phyloP scores from a whole-genome alignment of 2,329 filamentous ascomycete genomes.

The Cladosporium sp. region DNA sequence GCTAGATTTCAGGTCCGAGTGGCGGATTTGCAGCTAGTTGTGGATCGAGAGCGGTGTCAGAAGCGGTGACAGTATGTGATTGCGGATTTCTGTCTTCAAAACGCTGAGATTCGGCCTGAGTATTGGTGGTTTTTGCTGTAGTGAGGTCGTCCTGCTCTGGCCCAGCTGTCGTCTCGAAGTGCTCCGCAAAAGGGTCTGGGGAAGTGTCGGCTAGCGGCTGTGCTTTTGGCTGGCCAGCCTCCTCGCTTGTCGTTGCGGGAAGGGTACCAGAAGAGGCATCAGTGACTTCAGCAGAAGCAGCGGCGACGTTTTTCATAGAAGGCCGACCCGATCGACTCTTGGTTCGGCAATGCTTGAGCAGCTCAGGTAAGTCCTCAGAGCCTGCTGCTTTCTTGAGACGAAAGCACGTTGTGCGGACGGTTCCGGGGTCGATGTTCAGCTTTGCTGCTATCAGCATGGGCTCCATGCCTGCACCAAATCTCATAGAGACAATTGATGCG shows the following conservation, averaged over 20 bases:
- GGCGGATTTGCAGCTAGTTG: not conserved
- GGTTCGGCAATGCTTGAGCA: not conserved
- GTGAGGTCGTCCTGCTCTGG: not conserved
- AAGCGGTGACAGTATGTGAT: not conserved
- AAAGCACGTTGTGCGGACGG: not conserved
- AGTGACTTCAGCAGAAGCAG: not conserved
- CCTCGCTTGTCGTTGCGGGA: not conserved
- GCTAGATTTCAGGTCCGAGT: not conserved
- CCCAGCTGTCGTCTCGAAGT: slow-evolving; percentile 2
- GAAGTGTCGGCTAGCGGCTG: not conserved
- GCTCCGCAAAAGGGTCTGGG: not conserved
- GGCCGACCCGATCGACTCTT: not conserved
- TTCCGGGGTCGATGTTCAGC: not conserved
- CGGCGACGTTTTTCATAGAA: not conserved
- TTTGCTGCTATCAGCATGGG: not conserved
- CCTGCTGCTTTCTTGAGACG: not conserved
- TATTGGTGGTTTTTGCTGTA: not conserved
- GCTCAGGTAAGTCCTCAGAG: not conserved
- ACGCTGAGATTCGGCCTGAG: not conserved
- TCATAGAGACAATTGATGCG: not conserved
- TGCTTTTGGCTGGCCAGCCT: not conserved
- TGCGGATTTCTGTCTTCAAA: not conserved
- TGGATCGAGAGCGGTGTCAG: not conserved
- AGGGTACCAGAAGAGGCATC: not conserved
- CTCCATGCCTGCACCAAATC: not conserved